Evolutionary conservation across 371 early-diverging fungal species (phyloP), one percentile per base, ranked within the genome.

Genomic region (Zopfochytrium polystomum): DNA sequence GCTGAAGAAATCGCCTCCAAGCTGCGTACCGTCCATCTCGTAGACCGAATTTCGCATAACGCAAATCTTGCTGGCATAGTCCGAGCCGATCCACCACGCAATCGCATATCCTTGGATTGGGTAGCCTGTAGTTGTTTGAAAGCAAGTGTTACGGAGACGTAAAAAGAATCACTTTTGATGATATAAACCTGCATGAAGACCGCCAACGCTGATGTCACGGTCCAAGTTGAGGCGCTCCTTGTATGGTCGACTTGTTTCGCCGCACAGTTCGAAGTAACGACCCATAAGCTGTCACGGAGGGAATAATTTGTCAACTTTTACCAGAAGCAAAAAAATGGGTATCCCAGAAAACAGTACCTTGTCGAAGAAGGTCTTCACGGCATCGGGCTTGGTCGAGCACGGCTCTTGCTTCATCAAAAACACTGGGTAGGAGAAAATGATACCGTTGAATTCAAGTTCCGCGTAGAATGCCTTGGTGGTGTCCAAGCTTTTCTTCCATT

Each of bases 151-250:
- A n/a, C n/a, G n/a, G n/a, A n/a, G n/a, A n/a, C n/a, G n/a, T n/a
- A n/a, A n/a, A n/a, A n/a, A n/a, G n/a, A n/a, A n/a, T n/a, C n/a
- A n/a, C n/a, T n/a, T n/a, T n/a, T n/a, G n/a, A n/a, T n/a, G n/a
- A n/a, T n/a, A n/a, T n/a, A n/a, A n/a, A 38, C 38, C 52, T n/a
- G 52, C 7, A 52, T 52, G 31, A 20, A 30, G 15, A 18, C 29
- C 15, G 30, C 52, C 52, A 7, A 30, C 22, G 31, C 29, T 29
- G 13, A 52, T 15, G 23, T 52, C 25, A 1, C 20, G 31, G 13
- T 52, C 52, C 23, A 52, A 20, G 29, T 52, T 52, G 1, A 52
- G 18, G 9, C 52, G 26, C 22, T 52, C 52, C 52, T 52, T 52
- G 52, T 27, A 52, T 13, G 29, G 23, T 30, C 52, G 52, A 18